A percentile compares a stretch with the other conserved stretches of the same genome.
Evolutionary conservation across 768 basidiomycete genomes (phyloP).

Genomic region (Suillus occidentalis): DNA sequence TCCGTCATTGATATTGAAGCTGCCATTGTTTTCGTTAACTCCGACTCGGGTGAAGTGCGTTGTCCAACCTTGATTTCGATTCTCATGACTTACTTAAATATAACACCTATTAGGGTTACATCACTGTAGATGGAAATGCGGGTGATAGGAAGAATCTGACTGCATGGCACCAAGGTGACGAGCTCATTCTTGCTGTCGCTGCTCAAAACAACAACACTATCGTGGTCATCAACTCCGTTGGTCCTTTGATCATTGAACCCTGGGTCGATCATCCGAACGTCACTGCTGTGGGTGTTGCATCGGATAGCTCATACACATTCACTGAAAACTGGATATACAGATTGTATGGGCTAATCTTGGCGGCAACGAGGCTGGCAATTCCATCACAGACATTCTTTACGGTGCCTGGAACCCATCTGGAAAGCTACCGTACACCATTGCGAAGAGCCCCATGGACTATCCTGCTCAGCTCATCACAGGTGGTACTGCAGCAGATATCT

Average conservation of each 20-base stretch:
- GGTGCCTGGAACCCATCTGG: conserved; percentile 77
- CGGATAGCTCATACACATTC: conserved; percentile 12
- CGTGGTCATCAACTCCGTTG: conserved; percentile 78
- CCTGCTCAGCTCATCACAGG: conserved; percentile 38
- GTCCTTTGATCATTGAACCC: conserved; percentile 62
- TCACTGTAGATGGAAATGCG: conserved; percentile 56
- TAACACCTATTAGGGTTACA: conserved; percentile 43
- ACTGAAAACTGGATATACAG: conserved; percentile 26
- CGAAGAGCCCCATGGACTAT: conserved; percentile 55
- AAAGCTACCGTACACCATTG: conserved; percentile 73
- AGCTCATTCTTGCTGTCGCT: conserved; percentile 56
- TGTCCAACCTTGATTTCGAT: not conserved
- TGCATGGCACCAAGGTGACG: conserved; percentile 37
- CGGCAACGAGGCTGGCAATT: conserved; percentile 80
- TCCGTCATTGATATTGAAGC: conserved; percentile 53
- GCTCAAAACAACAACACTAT: conserved; percentile 73
- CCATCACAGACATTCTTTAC: conserved; percentile 75
- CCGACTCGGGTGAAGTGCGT: conserved; percentile 77
- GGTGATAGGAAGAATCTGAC: conserved; percentile 39
- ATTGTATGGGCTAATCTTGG: conserved; percentile 52
- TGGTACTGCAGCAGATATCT: conserved; percentile 27
- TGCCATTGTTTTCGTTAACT: conserved; percentile 78
- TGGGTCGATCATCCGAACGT: conserved; percentile 80
- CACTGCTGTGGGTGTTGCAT: conserved; percentile 53
- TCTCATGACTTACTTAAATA: not conserved